Evolutionary conservation across 2,329 filamentous ascomycete genomes (phyloP), one percentile per base, ranked within the genome.

Genomic region (Fusarium poae): DNA sequence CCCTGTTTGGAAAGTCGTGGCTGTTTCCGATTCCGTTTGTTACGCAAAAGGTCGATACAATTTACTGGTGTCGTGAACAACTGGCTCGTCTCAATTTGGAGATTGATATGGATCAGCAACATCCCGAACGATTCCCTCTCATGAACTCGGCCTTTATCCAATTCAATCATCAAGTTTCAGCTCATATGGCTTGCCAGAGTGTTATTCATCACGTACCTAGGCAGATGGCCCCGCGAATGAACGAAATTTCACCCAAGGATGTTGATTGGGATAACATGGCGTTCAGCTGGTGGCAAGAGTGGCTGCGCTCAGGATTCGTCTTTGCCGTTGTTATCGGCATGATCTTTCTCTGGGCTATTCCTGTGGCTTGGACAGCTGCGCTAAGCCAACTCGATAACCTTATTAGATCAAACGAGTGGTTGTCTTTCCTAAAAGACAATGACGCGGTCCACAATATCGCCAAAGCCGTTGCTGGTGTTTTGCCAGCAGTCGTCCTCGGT

Each of bases 101-200:
- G 77, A 97, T 99, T 55, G 94, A 97, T 72, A 83, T 91, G 44
- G 96, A 98, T 70, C 96, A 99, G 77, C 86, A 91, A 54, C 85
- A 96, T 49, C 91, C 92, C 0, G 94, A 97, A 70, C 89, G 91
- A 6, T 98, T 93, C 67, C 94, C 95, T 0, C 81, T 94, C 46
- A 97, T 97, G 94, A 97, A 92, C 74, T 97, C 95, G 1, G 96
- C 96, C 1, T 99, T 99, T 73, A 94, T 99, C 65, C 96, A 99
- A 77, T 99, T 99, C 85, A 97, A 99, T 75, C 92, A 97, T 76
- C 96, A 99, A 77, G 92, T 97, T 3, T 94, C 95, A 8, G 96
- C 96, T 0, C 96, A 99, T 75, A 98, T 99, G 96, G 96, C 95
- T 60, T 97, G 94, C 77, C 96, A 99, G 77, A 90, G 93, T 48